A percentile compares a stretch with the other conserved stretches of the same genome.
These are phyloP conservation scores for Creolimax fragrantissima DNA, from an alignment of 78 protist genomes.

Conservation along the genomic window DNA sequence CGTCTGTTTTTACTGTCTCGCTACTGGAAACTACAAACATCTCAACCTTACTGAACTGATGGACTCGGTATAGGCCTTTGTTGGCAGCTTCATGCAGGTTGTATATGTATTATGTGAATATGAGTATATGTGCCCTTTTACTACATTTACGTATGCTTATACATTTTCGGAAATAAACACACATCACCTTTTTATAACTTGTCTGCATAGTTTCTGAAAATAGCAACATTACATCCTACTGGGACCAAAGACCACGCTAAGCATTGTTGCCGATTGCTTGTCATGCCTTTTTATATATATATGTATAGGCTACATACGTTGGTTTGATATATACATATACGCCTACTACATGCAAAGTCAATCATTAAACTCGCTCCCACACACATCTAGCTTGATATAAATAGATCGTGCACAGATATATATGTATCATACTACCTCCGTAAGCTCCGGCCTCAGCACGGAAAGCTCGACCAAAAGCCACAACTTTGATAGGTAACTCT, in stretches of 20 bases:
- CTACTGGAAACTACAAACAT: slow-evolving; percentile 58
- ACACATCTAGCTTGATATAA: neutral
- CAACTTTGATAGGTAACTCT: slow-evolving; percentile 50
- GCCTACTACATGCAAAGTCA: neutral
- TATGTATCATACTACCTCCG: neutral
- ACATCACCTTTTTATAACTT: too few relatives aligned
- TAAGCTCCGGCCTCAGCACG: slow-evolving; percentile 58
- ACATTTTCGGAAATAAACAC: too few relatives aligned
- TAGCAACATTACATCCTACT: too few relatives aligned
- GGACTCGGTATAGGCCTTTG: slow-evolving; percentile 76
- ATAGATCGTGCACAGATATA: neutral
- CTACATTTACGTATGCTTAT: neutral
- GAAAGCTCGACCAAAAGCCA: slow-evolving; percentile 70
- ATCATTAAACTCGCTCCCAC: neutral
- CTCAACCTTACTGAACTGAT: slow-evolving; percentile 85
- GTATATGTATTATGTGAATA: neutral
- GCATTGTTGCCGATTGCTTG: too few relatives aligned
- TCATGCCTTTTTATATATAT: too few relatives aligned
- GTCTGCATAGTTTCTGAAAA: too few relatives aligned
- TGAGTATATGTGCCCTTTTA: neutral
- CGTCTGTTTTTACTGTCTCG: neutral
- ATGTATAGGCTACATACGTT: too few relatives aligned
- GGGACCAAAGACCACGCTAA: too few relatives aligned
- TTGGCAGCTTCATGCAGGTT: neutral
- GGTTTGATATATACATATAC: too few relatives aligned